A percentile compares a stretch with the other conserved stretches of the same genome.
Evolutionary conservation across 2,329 filamentous ascomycete genomes (phyloP).

Genomic region (Botrytis paeoniae): DNA sequence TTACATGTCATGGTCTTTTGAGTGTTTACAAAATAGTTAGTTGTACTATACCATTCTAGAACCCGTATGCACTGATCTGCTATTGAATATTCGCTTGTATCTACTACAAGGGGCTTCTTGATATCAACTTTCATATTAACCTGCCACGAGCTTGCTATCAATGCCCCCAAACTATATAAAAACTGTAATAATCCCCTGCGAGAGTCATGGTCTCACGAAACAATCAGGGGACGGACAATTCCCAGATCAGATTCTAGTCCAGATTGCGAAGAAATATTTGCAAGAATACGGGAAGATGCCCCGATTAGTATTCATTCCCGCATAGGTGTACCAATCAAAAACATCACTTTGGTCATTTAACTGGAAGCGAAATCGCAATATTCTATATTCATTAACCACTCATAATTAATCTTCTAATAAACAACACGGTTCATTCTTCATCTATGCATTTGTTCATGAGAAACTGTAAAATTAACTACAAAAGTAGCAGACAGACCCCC

Average conservation of each 20-base stretch:
- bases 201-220: background rate
- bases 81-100: background rate
- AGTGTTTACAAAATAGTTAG: background rate
- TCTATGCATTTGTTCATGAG: background rate
- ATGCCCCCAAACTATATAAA: background rate
- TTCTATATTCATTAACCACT: background rate
- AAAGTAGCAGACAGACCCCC: slow-evolving; percentile 1
- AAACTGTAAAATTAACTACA: background rate
- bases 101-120: background rate
- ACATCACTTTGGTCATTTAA: background rate
- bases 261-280: background rate
- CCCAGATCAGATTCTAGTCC: background rate
- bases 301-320: background rate
- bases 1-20: background rate
- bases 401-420: background rate
- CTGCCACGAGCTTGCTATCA: background rate
- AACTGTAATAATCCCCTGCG: background rate
- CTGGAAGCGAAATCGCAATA: background rate
- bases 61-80: background rate
- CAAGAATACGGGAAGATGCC: background rate
- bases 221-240: background rate
- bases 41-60: background rate
- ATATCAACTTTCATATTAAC: background rate
- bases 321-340: background rate
- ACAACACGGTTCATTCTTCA: background rate